Evolutionary conservation across 331 rosid genomes (phyloP), one percentile per base, ranked within the genome.

Genomic region (Spiraea crenata): DNA sequence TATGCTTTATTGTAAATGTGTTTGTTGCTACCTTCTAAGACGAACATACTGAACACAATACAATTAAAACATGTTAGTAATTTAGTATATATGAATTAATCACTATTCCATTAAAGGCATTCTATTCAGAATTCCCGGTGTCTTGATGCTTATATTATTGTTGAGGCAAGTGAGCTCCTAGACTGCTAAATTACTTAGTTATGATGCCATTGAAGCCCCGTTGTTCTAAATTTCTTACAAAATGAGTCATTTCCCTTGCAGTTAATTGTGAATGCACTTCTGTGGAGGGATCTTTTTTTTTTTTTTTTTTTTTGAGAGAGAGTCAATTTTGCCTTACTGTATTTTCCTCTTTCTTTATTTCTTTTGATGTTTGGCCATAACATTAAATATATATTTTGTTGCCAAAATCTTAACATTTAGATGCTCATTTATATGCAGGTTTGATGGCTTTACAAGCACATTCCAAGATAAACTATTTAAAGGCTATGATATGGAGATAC

Each of bases 401-500:
- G 15, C 34, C 11, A 2, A 16, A 63, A 58, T 48, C 41, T 55
- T 69, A 54, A 49, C 64, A 37, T 45, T 77, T 49, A 62, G 55
- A 74, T 75, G 44, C 61, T 75, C 5, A 35, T 63, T 47, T 48
- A 37, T 65, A 35, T 74, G 66, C 81, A 93, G 99, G 88, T 89
- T 82, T 83, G 99, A 93, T 77, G 99, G 97, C 73, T 93, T 93
- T 77, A 93, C 97, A 74, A 91, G 97, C 87, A 93, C 99, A 25
- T 93, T 93, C 75, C 99, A 93, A 77, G 99, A 91, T 77, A 93
- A 91, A 79, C 85, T 93, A 55, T 93, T 93, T 76, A 93, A 73
- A 82, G 99, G 99, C 79, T 93, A 93, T 79, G 86, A 93, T 80
- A 93, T 93, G 99, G 96, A 93, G 82, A 93, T 93, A 80, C 96